Base-by-base conservation (phyloP, 805 yeast species). In the Wickerhamiella cacticola region DNA sequence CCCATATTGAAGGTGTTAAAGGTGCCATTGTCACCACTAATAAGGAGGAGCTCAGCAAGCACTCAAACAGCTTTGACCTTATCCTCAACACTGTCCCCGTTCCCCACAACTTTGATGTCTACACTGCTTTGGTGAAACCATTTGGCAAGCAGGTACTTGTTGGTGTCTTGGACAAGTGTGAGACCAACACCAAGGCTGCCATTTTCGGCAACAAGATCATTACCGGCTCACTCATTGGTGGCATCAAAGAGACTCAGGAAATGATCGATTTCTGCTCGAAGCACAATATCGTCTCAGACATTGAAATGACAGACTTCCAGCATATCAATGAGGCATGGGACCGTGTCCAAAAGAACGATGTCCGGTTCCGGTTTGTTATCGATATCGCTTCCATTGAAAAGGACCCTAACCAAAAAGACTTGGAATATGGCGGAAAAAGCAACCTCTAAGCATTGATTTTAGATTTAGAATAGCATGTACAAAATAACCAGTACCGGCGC, bases 241-340 rank as follows among this genome's bases (percentile, higher is more conserved):
- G 80, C 41, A 76, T 78, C 61, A 63, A 62, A 44, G 88, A 82
- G 65, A 80, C 81, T 56, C 60, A 69, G 41, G 81, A 79, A 54
- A 73, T 83, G 78, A 69, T 83, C 55, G 67, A 76, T 40, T 60
- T 82, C 52, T 82, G 87, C 18, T 75, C 74, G 18, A 70, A 77
- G 55, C 69, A 78, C 55, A 64, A 69, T 36, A 68, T 81, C 58
- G 69, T 66, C 49, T 78, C 84, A 19, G 78, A 82, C 80, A 70
- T 74, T 46, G 85, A 80, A 64, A 67, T 69, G 23, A 65, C 80
- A 44, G 74, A 76, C 23, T 70, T 79, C 63, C 33, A 46, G 22
- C 23, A 55, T 24, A 46, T 57, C 46, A 48, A 43, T 42, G 48
- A 47, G 39, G 58, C 56, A 5, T 55, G 48, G 41, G 44, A 47